A percentile compares a stretch with the other conserved stretches of the same genome.
These are phyloP conservation scores for Zymoseptoria pseudotritici DNA, from an alignment of 2,329 filamentous ascomycete species.

Conservation along the genomic window DNA sequence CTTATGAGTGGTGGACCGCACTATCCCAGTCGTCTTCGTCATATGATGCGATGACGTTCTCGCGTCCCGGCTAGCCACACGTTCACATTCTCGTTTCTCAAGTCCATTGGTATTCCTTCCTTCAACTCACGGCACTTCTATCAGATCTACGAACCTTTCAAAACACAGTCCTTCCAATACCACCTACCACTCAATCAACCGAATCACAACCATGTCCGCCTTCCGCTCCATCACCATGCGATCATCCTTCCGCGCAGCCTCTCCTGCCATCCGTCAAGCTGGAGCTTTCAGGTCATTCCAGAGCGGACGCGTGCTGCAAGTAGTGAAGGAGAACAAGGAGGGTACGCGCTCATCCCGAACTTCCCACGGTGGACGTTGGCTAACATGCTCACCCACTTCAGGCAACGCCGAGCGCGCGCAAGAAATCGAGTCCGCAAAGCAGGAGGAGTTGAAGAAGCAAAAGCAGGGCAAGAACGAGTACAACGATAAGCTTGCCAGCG, in stretches of 20 bases:
- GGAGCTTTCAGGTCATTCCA: slow-evolving; percentile 28
- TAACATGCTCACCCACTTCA: slow-evolving; percentile 8
- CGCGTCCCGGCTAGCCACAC: neutral
- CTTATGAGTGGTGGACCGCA: neutral
- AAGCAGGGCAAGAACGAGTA: slow-evolving; percentile 62
- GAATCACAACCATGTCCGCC: slow-evolving; percentile 7
- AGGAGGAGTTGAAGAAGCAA: slow-evolving; percentile 48
- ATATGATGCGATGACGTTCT: neutral
- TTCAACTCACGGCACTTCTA: neutral
- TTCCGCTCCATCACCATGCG: slow-evolving; percentile 22
- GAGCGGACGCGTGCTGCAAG: slow-evolving; percentile 29
- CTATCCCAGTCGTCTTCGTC: neutral
- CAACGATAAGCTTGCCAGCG: slow-evolving; percentile 68
- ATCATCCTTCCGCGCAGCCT: slow-evolving; percentile 17
- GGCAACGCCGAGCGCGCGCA: slow-evolving; percentile 38
- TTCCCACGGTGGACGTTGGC: neutral
- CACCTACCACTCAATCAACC: neutral
- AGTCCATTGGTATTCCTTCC: neutral
- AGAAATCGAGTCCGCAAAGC: slow-evolving; percentile 50
- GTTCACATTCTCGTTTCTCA: neutral
- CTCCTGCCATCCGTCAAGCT: slow-evolving; percentile 16
- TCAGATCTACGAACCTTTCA: neutral
- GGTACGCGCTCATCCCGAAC: slow-evolving; percentile 28
- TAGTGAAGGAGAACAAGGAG: slow-evolving; percentile 39
- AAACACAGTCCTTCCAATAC: neutral